Base-by-base conservation (phyloP, 2,329 filamentous ascomycete species). In the Trichoderma sp. region DNA sequence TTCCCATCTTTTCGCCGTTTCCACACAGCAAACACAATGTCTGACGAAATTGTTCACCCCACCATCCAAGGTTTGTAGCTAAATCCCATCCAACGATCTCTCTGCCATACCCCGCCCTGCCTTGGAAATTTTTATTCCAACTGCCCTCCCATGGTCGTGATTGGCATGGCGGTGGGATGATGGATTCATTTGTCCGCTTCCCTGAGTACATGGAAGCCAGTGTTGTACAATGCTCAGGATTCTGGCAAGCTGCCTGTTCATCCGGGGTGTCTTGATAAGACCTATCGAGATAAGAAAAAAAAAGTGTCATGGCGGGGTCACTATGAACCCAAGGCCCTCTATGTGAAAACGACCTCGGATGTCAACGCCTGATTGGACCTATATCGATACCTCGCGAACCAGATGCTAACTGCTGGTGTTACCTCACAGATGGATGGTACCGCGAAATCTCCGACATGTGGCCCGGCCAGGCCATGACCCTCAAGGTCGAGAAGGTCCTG, bases 371-470 rank as follows among this genome's bases (percentile, higher is more conserved):
- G 21, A 57, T 9, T 28, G 9, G 18, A 9, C 2, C 30, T n/a
- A n/a, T 57, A 8, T n/a, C 9, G 28, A 39, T 36, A 28, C 14
- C 18, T 39, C 12, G 8, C 6, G 12, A 18, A 7, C n/a, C 15
- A 14, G 7, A n/a, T 69, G 36, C 67, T 70, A 28, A 70, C 21
- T 6, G 4, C 57, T 51, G 15, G n/a, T 62, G 26, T 15, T 26
- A n/a, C 14, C 28, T 26, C 12, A 28, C 24, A 97, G 96, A 98
- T 97, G 96, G 95, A 86, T 99, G 96, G 96, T 99, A 99, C 92
- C 93, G 94, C 84, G 96, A 99, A 87, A 95, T 97, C 86, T 97
- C 93, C 78, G 87, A 96, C 81, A 98, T 99, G 95, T 99, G 96
- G 96, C 95, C 96, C 74, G 89, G 96, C 83, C 96, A 98, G 87